Evolutionary conservation across 78 protist species (phyloP), one percentile per base, ranked within the genome.

Genomic region (Speleostelium caveatum): DNA sequence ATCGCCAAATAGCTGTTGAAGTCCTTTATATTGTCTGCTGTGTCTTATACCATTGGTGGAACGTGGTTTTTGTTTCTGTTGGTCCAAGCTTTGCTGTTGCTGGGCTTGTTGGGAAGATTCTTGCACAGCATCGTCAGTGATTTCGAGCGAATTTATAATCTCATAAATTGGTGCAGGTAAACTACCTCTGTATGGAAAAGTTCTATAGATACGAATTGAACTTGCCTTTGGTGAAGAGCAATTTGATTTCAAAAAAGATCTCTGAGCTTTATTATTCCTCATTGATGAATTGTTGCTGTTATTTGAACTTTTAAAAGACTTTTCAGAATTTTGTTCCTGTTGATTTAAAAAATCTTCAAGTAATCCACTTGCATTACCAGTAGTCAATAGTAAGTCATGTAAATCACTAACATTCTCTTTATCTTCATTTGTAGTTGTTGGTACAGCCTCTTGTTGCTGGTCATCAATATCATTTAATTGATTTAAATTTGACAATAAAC

Each of bases 11-110:
- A 42, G 36, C 53, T 69, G 78, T 55, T 51, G 59, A n/a, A 80
- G 32, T 16, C 75, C 90, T 69, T 69, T 80, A 59, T 80, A 80
- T 69, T 80, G 75, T 35, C 78, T 36, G 35, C 90, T 69, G 59
- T 80, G 90, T 56, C 90, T 58, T 14, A 80, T 38, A 53, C 79
- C 90, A 68, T 80, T 80, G 26, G 90, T 80, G 39, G 90, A 80
- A n/a, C 68, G 39, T 80, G 90, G 90, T 59, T 80, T 73, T 8
- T 65, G 80, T 73, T 56, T 80, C 36, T 67, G 49, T 26, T 65
- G 30, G 45, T 77, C 75, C 14, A 61, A 22, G 7, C 32, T 32
- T 32, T 51, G 19, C 3, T 65, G 8, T 28, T 21, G 22, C 16
- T 30, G 65, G 8, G 24, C 16, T 32, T 55, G 55, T 19, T 39